A percentile compares a stretch with the other conserved stretches of the same genome.
phyloP scores from a whole-genome alignment of 2,329 filamentous ascomycete species.

The Paecilomyces niveus region DNA sequence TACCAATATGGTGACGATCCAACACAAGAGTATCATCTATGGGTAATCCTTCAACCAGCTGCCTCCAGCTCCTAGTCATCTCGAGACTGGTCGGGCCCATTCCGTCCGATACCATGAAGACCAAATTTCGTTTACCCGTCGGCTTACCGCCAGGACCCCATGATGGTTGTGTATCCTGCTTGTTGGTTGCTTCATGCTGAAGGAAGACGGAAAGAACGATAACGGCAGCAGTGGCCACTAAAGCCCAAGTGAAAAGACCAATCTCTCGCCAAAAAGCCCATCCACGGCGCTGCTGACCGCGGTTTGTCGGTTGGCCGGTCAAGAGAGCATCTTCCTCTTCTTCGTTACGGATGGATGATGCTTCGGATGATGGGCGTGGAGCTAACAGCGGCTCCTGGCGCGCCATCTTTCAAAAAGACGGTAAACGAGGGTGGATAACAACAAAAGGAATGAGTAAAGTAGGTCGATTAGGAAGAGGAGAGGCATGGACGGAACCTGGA shows the following conservation, averaged over 20 bases:
- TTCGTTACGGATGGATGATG: constrained; percentile 48
- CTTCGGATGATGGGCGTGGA: constrained; percentile 49
- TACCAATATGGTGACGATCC: constrained; percentile 84
- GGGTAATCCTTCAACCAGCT: constrained; percentile 66
- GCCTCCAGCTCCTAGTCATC: constrained; percentile 78
- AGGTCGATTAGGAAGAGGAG: not conserved
- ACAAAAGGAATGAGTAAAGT: not conserved
- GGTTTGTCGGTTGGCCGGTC: constrained; percentile 44
- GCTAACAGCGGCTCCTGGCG: constrained; percentile 48
- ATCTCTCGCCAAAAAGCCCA: constrained; percentile 64
- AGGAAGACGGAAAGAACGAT: constrained; percentile 76
- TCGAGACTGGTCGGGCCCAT: constrained; percentile 93
- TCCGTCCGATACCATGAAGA: constrained; percentile 99
- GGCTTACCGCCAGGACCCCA: constrained; percentile 38
- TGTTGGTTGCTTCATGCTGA: constrained; percentile 54
- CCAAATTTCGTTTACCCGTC: constrained; percentile 75
- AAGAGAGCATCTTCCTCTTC: constrained; percentile 59
- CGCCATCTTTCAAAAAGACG: constrained; percentile 16
- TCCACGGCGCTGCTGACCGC: constrained; percentile 25
- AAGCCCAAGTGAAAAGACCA: constrained; percentile 72
- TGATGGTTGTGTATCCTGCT: constrained; percentile 18
- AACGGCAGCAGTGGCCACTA: constrained; percentile 70
- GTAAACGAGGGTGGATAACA: not conserved
- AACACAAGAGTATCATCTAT: constrained; percentile 68
- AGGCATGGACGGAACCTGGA: not conserved